Evolutionary conservation across 2,329 filamentous ascomycete genomes (phyloP).

Genomic region (Aspergillus pseudonomiae): DNA sequence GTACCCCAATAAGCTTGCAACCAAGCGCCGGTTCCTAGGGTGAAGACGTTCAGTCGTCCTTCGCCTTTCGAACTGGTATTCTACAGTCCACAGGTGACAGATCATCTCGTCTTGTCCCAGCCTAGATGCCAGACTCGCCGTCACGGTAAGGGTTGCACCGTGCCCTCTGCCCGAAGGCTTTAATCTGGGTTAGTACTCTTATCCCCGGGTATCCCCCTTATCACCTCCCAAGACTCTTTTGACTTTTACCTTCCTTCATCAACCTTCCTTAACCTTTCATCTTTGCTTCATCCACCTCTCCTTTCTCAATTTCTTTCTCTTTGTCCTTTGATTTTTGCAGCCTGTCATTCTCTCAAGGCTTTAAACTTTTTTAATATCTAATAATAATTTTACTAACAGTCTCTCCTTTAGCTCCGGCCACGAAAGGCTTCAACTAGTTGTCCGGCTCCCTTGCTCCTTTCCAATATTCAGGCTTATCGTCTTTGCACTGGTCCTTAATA

Average conservation of each 20-base stretch:
- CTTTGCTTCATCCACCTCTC: conserved; percentile 10
- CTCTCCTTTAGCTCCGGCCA: conserved; percentile 37
- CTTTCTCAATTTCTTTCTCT: conserved; percentile 13
- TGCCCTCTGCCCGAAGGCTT: conserved; percentile 44
- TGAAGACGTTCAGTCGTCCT: conserved; percentile 54
- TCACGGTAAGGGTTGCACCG: conserved; percentile 48
- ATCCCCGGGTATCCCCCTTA: conserved; percentile 30
- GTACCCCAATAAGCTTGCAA: conserved; percentile 32
- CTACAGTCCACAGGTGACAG: conserved; percentile 38
- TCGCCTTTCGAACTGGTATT: conserved; percentile 43
- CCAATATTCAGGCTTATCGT: conserved; percentile 44
- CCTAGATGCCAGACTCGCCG: conserved; percentile 50
- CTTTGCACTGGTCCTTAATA: conserved; percentile 50
- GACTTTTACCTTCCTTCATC: conserved; percentile 13
- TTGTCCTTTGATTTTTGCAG: conserved; percentile 4
- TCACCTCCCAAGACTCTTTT: conserved; percentile 14
- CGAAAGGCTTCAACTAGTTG: conserved; percentile 32
- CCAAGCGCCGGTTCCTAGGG: conserved; percentile 40
- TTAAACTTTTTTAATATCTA: conserved; percentile 25
- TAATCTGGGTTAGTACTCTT: conserved; percentile 46
- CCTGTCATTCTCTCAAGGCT: conserved; percentile 7
- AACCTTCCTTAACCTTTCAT: conserved; percentile 19
- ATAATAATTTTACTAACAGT: conserved; percentile 35
- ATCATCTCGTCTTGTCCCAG: conserved; percentile 44
- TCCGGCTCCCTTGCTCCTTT: conserved; percentile 29